phyloP scores from a whole-genome alignment of 495 filamentous ascomycete species.

The Glonium stellatum region DNA sequence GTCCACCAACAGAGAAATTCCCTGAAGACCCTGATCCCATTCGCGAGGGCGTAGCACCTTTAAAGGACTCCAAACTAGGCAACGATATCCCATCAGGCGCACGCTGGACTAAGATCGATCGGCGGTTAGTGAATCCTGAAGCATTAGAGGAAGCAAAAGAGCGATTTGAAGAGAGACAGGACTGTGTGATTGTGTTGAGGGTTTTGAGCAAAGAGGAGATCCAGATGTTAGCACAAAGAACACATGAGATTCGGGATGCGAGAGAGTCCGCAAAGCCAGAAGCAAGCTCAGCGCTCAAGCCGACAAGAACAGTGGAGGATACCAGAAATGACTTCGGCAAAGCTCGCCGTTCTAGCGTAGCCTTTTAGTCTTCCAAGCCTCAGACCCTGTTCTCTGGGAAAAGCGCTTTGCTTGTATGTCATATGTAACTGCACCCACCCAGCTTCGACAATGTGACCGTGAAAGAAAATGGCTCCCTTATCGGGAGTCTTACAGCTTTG shows the following conservation, averaged over 20 bases:
- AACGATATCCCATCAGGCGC: slow-evolving; percentile 69
- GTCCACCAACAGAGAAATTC: slow-evolving; percentile 65
- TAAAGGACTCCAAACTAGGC: slow-evolving; percentile 66
- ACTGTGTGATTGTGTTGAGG: slow-evolving; percentile 70
- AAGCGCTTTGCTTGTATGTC: no score
- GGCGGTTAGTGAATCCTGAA: slow-evolving; percentile 66
- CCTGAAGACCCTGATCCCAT: slow-evolving; percentile 70
- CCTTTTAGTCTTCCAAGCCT: no score
- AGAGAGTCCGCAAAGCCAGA: background rate
- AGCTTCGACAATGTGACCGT: no score
- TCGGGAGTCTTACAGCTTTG: no score
- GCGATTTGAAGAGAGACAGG: slow-evolving; percentile 63
- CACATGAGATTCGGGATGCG: slow-evolving; percentile 48
- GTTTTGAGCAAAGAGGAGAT: slow-evolving; percentile 74
- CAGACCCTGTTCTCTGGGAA: no score
- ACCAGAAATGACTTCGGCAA: background rate
- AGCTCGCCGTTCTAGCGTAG: no score
- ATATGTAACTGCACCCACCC: no score
- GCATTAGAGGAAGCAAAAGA: slow-evolving; percentile 63
- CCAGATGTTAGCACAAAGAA: slow-evolving; percentile 60
- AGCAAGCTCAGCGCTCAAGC: background rate
- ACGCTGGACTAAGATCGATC: slow-evolving; percentile 77
- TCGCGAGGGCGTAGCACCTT: slow-evolving; percentile 75
- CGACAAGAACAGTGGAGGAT: background rate
- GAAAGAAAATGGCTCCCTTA: no score